A percentile compares a stretch with the other conserved stretches of the same genome.
These are phyloP conservation scores for Termitomyces sp. DNA, from an alignment of 768 basidiomycete genomes.

Conservation along the genomic window DNA sequence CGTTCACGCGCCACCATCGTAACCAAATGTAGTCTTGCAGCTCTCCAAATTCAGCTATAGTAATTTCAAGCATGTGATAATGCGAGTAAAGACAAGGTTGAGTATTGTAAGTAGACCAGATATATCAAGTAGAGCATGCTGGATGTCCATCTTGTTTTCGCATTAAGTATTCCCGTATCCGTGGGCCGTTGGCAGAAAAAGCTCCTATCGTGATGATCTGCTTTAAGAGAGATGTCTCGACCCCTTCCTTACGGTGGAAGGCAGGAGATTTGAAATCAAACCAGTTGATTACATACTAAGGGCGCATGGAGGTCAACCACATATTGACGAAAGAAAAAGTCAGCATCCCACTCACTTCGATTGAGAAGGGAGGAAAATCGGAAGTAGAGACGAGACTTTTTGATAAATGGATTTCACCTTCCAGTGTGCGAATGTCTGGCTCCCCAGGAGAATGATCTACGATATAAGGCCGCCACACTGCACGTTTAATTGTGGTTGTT, in stretches of 20 bases:
- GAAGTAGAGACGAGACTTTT: constrained; percentile 10
- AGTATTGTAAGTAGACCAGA: neutral
- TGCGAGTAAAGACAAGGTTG: neutral
- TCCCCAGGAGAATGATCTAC: neutral
- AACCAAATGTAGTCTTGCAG: neutral
- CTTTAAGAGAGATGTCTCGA: neutral
- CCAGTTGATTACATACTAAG: constrained; percentile 6
- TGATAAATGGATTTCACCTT: constrained; percentile 16
- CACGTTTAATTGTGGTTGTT: constrained; percentile 14
- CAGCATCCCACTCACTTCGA: constrained; percentile 8
- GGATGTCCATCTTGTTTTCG: neutral
- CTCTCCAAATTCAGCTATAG: neutral
- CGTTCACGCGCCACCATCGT: neutral
- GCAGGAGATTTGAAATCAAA: constrained; percentile 3
- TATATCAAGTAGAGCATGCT: neutral
- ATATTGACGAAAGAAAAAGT: too few species aligned
- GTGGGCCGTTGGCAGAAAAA: constrained; percentile 6
- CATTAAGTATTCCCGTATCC: constrained; percentile 6
- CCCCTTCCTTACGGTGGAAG: neutral
- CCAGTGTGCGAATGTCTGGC: neutral
- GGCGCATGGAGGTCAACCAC: neutral
- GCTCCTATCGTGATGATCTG: constrained; percentile 7
- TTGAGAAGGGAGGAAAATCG: constrained; percentile 11
- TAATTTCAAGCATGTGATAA: neutral
- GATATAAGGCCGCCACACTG: constrained; percentile 23